Conservation (phyloP, 352 stramenopile species). For the Halophytophthora batemanensis region DNA sequence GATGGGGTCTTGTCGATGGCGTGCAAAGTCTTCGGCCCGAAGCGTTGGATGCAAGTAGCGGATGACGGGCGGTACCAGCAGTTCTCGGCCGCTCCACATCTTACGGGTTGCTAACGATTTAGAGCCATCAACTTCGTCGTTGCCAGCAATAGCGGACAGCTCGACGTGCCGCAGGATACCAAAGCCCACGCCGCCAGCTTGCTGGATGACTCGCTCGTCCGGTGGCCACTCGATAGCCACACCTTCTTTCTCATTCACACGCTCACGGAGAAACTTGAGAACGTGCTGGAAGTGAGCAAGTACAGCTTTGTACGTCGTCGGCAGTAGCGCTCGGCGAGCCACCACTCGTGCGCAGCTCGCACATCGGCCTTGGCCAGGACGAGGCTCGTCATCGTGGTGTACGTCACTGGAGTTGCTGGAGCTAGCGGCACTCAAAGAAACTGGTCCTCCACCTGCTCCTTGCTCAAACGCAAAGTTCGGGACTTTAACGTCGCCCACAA, state of each 20-base stretch:
- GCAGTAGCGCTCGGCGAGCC: conserved; percentile 71
- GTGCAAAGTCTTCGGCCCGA: conserved; percentile 74
- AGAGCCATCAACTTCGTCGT: conserved; percentile 5
- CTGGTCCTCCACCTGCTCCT: conserved; percentile 14
- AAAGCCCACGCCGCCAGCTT: conserved; percentile 92
- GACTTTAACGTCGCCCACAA: conserved; percentile 65
- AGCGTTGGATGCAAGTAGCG: conserved; percentile 89
- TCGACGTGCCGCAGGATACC: conserved; percentile 55
- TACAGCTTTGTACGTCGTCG: conserved; percentile 92
- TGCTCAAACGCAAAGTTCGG: conserved; percentile 45
- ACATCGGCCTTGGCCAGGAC: conserved; percentile 51
- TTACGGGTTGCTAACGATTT: conserved; percentile 10
- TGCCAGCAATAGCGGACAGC: conserved; percentile 6
- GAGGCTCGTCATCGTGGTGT: conserved; percentile 18
- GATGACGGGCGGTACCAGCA: conserved; percentile 91
- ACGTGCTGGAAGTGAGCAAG: conserved; percentile 93
- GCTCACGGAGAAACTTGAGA: conserved; percentile 55
- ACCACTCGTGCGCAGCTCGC: conserved; percentile 79
- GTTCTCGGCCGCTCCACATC: conserved; percentile 34
- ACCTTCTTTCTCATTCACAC: conserved; percentile 41
- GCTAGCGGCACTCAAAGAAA: conserved; percentile 8
- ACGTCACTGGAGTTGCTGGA: conserved; percentile 1
- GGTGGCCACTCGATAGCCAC: conserved; percentile 87
- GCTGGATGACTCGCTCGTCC: conserved; percentile 79
- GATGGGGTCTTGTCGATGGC: conserved; percentile 90